phyloP scores from a whole-genome alignment of 805 yeast species.

The Wickerhamomyces chambardii region DNA sequence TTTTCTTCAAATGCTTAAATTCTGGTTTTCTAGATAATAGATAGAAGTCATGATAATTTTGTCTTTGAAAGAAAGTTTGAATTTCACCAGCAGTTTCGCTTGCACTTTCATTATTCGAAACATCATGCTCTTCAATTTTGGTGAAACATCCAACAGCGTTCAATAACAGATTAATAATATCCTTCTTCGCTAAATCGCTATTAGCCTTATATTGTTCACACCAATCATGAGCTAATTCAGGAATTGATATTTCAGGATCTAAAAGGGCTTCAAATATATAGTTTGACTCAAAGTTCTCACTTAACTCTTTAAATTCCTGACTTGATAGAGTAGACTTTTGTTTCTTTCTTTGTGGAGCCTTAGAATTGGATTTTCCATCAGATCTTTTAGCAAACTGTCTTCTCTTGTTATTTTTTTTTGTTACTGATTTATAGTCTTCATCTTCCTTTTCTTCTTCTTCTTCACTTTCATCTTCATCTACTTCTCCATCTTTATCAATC shows the following conservation, averaged over 20 bases:
- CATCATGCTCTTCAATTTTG: constrained; percentile 67
- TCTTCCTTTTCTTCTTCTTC: constrained; percentile 12
- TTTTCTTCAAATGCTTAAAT: constrained; percentile 39
- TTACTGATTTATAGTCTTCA: constrained; percentile 7
- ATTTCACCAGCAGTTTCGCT: constrained; percentile 67
- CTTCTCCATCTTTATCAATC: constrained; percentile 10
- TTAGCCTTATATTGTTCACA: constrained; percentile 38
- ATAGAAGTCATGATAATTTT: constrained; percentile 63
- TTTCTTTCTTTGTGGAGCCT: constrained; percentile 4
- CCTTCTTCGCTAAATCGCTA: constrained; percentile 41
- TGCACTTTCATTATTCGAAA: constrained; percentile 59
- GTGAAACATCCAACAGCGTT: constrained; percentile 66
- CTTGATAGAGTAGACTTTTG: constrained; percentile 14
- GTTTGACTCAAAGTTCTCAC: constrained; percentile 35
- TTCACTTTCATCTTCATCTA: constrained; percentile 13
- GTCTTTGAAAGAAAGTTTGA: constrained; percentile 50
- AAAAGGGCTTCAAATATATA: constrained; percentile 41
- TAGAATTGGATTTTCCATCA: constrained; percentile 9
- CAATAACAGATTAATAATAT: constrained; percentile 59
- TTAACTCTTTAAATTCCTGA: constrained; percentile 24
- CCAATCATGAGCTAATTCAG: constrained; percentile 50
- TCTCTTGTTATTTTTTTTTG: constrained; percentile 2
- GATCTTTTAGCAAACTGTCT: constrained; percentile 2
- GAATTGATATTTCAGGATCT: constrained; percentile 38
- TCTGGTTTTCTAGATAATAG: constrained; percentile 41